Percentiles rank a stretch among this genome's conserved stretches.
These are phyloP conservation scores for Rheum nobile DNA, from an alignment of 148 eudicot genomes.

Conservation along the genomic window DNA sequence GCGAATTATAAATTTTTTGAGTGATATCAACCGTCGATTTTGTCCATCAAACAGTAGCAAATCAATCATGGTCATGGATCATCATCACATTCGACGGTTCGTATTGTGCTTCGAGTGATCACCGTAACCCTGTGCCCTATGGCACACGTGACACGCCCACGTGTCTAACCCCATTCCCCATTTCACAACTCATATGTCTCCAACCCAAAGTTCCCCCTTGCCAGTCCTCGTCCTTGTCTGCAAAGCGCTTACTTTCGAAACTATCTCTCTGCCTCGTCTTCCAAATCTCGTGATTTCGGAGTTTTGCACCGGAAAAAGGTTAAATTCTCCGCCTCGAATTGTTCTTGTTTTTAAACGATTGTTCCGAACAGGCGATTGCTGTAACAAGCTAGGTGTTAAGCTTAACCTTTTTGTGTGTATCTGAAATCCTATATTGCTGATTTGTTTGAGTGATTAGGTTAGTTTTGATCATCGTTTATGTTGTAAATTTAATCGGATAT, in stretches of 20 bases:
- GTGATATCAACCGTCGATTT: not conserved
- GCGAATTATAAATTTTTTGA: not conserved
- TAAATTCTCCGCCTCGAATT: not conserved
- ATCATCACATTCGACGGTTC: not conserved
- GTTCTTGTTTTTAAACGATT: not conserved
- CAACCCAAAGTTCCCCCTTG: not conserved
- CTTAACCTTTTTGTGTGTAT: not conserved
- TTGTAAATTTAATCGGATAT: not conserved
- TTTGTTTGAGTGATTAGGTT: not conserved
- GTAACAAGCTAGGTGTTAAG: not conserved
- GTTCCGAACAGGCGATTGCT: not conserved
- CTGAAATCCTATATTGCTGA: not conserved
- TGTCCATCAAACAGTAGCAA: not conserved
- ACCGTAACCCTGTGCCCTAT: not conserved
- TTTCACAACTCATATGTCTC: not conserved
- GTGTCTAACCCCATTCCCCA: not conserved
- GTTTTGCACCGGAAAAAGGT: not conserved
- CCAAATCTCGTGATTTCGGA: not conserved
- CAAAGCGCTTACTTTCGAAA: conserved; percentile 4
- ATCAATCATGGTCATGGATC: not conserved
- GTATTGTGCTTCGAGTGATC: not conserved
- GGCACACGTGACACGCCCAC: no score
- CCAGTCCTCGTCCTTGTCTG: not conserved
- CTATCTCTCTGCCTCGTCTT: not conserved
- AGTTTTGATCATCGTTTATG: not conserved